A percentile compares a stretch with the other conserved stretches of the same genome.
Conservation (phyloP, 441 rosid species). For the Theobroma grandiflorum region DNA sequence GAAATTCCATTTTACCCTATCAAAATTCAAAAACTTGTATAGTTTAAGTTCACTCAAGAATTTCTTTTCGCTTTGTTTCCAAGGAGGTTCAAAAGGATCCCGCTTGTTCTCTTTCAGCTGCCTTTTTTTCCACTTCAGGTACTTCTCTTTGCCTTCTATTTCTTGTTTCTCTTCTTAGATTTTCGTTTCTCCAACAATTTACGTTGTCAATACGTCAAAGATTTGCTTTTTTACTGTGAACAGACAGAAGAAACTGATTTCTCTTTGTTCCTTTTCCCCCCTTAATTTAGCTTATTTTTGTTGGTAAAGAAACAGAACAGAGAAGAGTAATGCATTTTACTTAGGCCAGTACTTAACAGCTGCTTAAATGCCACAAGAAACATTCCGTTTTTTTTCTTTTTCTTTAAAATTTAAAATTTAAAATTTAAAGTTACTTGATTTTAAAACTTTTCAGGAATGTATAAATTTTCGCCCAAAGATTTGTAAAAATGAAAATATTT, state of each 20-base stretch:
- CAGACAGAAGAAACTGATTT: neutral
- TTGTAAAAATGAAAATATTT: neutral
- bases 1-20: neutral
- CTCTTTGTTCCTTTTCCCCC: neutral
- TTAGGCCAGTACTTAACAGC: neutral
- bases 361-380: constrained; percentile 17
- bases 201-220: neutral
- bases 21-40: neutral
- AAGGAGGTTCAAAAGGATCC: neutral
- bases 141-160: neutral
- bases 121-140: constrained; percentile 24
- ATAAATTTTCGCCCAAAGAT: neutral
- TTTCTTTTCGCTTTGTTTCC: neutral
- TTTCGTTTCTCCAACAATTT: neutral
- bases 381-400: neutral
- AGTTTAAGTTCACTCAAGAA: neutral
- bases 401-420: neutral
- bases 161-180: neutral
- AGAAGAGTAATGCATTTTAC: neutral
- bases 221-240: neutral
- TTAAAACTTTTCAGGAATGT: neutral
- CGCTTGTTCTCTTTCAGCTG: constrained; percentile 12
- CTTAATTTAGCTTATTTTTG: neutral
- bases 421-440: neutral
- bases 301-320: neutral